Evolutionary conservation across 1,284 basidiomycete genomes (phyloP).

Genomic region (Ustilago vetiveriae): DNA sequence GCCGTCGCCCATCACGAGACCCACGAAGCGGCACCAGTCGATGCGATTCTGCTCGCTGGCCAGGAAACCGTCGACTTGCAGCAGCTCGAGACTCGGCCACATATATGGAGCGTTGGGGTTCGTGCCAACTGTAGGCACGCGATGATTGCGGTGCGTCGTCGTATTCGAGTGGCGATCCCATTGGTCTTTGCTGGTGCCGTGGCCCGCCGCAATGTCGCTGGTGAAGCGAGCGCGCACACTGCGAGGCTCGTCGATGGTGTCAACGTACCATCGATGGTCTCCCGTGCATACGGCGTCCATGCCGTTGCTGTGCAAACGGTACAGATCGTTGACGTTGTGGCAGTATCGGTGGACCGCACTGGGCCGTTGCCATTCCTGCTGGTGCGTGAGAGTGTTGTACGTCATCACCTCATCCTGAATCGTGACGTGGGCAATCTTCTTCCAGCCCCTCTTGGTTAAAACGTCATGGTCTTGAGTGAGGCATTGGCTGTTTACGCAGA

Average conservation of each 20-base stretch:
- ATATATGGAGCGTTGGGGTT: slow-evolving; percentile 13
- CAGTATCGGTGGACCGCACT: neutral
- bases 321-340: slow-evolving; percentile 7
- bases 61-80: slow-evolving; percentile 4
- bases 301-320: slow-evolving; percentile 4
- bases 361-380: slow-evolving; percentile 19
- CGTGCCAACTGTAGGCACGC: slow-evolving; percentile 7
- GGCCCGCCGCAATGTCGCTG: neutral
- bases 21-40: slow-evolving; percentile 20
- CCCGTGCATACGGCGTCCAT: slow-evolving; percentile 14
- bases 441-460: slow-evolving; percentile 21
- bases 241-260: neutral
- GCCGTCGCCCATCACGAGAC: slow-evolving; percentile 17
- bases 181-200: neutral
- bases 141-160: neutral
- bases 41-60: slow-evolving; percentile 11
- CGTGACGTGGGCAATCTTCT: slow-evolving; percentile 4
- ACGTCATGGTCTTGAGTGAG: slow-evolving; percentile 27
- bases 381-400: slow-evolving; percentile 2
- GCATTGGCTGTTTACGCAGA: neutral
- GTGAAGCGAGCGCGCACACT: neutral
- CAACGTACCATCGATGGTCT: slow-evolving; percentile 20
- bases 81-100: slow-evolving; percentile 5
- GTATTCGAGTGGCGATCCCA: neutral
- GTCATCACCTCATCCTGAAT: slow-evolving; percentile 25